A percentile compares a stretch with the other conserved stretches of the same genome.
Conservation (phyloP, 805 yeast genomes). For the Lachancea cidri region DNA sequence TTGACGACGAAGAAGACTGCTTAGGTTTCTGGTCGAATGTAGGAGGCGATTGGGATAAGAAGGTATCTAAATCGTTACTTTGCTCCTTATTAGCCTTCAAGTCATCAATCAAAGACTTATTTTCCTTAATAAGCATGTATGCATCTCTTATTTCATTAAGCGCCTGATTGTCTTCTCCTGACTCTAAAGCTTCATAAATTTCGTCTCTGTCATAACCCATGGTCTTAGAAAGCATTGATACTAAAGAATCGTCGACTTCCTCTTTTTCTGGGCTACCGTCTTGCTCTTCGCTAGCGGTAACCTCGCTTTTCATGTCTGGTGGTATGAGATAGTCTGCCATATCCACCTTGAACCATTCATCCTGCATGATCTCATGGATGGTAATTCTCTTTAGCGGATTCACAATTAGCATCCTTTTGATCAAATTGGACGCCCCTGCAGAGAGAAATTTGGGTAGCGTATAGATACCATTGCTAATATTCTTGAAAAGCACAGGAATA, state of each 20-base stretch:
- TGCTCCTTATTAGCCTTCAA: conserved; percentile 43
- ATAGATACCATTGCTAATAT: conserved; percentile 88
- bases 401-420: conserved; percentile 88
- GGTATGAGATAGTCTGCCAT: conserved; percentile 77
- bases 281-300: conserved; percentile 17
- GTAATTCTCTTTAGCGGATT: conserved; percentile 92
- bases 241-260: conserved; percentile 69
- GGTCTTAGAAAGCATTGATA: conserved; percentile 66
- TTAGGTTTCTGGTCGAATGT: conserved; percentile 33
- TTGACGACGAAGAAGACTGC: conserved; percentile 7
- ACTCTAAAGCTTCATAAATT: conserved; percentile 62
- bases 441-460: conserved; percentile 83
- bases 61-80: conserved; percentile 50
- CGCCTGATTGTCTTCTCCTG: conserved; percentile 42
- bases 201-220: conserved; percentile 90
- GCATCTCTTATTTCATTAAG: conserved; percentile 81
- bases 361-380: conserved; percentile 86
- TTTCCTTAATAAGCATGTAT: conserved; percentile 75
- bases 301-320: conserved; percentile 18
- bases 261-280: conserved; percentile 12
- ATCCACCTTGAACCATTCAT: conserved; percentile 84
- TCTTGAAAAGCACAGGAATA: conserved; percentile 89
- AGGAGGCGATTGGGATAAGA: conserved; percentile 58
- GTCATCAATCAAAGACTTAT: conserved; percentile 63
- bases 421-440: conserved; percentile 74